phyloP scores from a whole-genome alignment of 1,139 yeast genomes.

The Saccharomyces pastorianus region DNA sequence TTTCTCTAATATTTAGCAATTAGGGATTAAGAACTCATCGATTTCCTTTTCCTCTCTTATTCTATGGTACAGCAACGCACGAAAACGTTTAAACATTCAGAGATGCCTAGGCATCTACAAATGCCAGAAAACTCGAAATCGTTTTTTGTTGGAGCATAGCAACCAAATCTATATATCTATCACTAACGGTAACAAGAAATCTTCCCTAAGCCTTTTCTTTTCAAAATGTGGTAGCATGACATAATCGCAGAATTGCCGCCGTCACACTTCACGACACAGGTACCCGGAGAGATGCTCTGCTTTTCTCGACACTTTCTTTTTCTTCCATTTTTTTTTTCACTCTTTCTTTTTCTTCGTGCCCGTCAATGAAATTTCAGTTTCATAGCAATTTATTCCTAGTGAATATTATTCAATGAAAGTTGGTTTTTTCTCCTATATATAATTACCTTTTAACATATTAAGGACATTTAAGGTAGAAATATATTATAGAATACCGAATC shows the following conservation, averaged over 20 bases:
- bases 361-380: neutral
- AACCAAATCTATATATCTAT: too few species aligned
- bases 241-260: neutral
- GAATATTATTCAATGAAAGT: neutral
- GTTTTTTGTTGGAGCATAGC: too few species aligned
- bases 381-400: neutral
- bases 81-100: too few species aligned
- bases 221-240: too few species aligned
- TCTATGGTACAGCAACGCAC: too few species aligned
- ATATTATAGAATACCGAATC: neutral
- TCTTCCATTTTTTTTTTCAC: neutral
- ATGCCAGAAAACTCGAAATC: too few species aligned
- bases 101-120: too few species aligned
- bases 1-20: too few species aligned
- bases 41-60: too few species aligned
- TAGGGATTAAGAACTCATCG: too few species aligned
- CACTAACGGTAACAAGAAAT: too few species aligned
- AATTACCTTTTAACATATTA: neutral
- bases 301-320: neutral
- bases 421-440: neutral
- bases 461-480: neutral
- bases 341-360: neutral
- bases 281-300: neutral
- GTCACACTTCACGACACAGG: neutral
- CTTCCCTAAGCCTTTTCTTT: too few species aligned